Evolutionary conservation across 192 early-diverging fungal species (phyloP).

Genomic region (Funneliformis mosseae): DNA sequence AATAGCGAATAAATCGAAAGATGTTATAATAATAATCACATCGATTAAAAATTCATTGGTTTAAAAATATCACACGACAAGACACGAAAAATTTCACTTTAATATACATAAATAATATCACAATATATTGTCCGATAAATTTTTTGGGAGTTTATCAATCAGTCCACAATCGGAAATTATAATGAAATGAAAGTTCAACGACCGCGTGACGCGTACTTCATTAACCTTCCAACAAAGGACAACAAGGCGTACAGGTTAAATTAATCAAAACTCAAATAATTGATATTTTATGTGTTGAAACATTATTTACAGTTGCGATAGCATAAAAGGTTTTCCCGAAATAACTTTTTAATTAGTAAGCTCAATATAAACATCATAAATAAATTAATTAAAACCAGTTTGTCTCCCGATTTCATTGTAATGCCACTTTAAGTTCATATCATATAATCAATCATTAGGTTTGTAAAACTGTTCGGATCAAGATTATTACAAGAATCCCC

Average conservation of each 20-base stretch:
- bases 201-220: neutral
- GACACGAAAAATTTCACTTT: too few relatives aligned
- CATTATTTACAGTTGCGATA: neutral
- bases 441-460: neutral
- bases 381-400: neutral
- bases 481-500: neutral
- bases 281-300: too few relatives aligned
- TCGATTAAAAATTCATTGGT: too few relatives aligned
- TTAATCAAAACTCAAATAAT: neutral
- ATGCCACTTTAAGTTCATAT: neutral
- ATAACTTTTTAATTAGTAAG: too few relatives aligned
- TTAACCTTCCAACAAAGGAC: neutral
- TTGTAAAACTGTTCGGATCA: neutral
- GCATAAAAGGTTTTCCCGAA: neutral
- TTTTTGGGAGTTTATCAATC: neutral
- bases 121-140: neutral
- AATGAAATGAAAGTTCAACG: neutral
- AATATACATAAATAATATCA: too few relatives aligned
- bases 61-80: too few relatives aligned
- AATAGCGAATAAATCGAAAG: too few relatives aligned
- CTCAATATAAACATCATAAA: neutral
- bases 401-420: neutral
- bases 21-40: too few relatives aligned
- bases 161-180: neutral
- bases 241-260: too few relatives aligned